Evolutionary conservation across 768 basidiomycete species (phyloP).

Genomic region (Tricholoma saponaceum): DNA sequence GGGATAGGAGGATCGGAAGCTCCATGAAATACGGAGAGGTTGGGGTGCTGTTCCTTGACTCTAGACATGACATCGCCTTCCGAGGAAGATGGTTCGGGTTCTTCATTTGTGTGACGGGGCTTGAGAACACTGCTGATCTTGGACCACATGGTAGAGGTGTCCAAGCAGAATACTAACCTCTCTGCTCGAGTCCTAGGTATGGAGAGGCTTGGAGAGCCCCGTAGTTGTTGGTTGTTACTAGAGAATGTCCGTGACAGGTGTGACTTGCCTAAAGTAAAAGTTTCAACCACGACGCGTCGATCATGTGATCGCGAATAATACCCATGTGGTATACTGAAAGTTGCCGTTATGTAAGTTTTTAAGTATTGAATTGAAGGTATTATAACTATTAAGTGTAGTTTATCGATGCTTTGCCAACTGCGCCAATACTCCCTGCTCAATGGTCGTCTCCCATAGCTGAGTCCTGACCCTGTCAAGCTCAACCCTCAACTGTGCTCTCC

Average conservation of each 20-base stretch:
- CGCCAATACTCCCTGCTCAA: conserved; percentile 63
- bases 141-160: conserved; percentile 47
- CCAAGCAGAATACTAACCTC: neutral
- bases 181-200: neutral
- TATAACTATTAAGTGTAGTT: neutral
- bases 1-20: conserved; percentile 24
- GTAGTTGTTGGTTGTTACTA: conserved; percentile 5
- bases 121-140: conserved; percentile 57
- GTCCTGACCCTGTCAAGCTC: conserved; percentile 60
- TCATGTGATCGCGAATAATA: conserved; percentile 20
- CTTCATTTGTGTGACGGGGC: conserved; percentile 27
- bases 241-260: conserved; percentile 8
- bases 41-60: conserved; percentile 59
- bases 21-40: conserved; percentile 53
- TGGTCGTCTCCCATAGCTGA: conserved; percentile 69
- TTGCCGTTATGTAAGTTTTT: no score
- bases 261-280: conserved; percentile 9
- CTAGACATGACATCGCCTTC: conserved; percentile 43
- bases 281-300: conserved; percentile 17
- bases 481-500: conserved; percentile 44
- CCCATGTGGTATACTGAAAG: no score
- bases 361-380: no score
- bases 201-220: neutral
- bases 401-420: conserved; percentile 36
- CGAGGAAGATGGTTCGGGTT: conserved; percentile 26